phyloP scores from a whole-genome alignment of 2,329 filamentous ascomycete species.

The Aureobasidium musti region DNA sequence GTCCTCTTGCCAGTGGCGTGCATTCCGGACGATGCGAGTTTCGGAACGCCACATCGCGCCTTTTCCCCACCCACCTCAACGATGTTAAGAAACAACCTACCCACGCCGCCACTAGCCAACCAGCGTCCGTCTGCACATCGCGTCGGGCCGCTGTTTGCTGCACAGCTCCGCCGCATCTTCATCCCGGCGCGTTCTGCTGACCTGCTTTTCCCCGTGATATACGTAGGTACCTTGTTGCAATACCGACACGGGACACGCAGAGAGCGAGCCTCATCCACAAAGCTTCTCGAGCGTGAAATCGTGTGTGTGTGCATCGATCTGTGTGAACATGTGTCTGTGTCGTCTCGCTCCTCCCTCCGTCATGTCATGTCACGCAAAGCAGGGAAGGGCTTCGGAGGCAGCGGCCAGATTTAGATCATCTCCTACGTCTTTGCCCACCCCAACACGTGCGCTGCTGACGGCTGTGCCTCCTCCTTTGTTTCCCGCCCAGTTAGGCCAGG shows the following conservation, averaged over 20 bases:
- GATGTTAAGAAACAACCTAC: slow-evolving; percentile 16
- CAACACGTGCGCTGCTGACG: slow-evolving; percentile 27
- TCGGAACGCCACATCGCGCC: slow-evolving; percentile 28
- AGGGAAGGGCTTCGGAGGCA: neutral
- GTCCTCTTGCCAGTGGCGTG: slow-evolving; percentile 22
- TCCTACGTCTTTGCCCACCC: neutral
- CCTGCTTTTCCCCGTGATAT: slow-evolving; percentile 21
- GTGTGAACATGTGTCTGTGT: neutral
- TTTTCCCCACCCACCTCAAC: slow-evolving; percentile 29
- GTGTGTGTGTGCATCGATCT: neutral
- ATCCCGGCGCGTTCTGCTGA: slow-evolving; percentile 27
- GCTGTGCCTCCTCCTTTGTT: slow-evolving; percentile 28
- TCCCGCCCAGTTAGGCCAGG: slow-evolving; percentile 25
- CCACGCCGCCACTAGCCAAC: slow-evolving; percentile 22
- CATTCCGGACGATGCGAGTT: slow-evolving; percentile 27
- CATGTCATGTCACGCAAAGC: slow-evolving; percentile 17
- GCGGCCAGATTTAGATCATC: slow-evolving; percentile 24
- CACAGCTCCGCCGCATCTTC: slow-evolving; percentile 26
- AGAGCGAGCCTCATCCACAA: slow-evolving; percentile 23
- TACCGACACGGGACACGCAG: slow-evolving; percentile 10
- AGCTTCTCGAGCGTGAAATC: slow-evolving; percentile 1
- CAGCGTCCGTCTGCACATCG: slow-evolving; percentile 28
- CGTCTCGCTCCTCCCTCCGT: slow-evolving; percentile 1
- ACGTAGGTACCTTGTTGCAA: slow-evolving; percentile 25
- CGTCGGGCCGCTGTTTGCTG: slow-evolving; percentile 28